Conservation (phyloP, 495 filamentous ascomycete species). For the Penicillium paradoxum region DNA sequence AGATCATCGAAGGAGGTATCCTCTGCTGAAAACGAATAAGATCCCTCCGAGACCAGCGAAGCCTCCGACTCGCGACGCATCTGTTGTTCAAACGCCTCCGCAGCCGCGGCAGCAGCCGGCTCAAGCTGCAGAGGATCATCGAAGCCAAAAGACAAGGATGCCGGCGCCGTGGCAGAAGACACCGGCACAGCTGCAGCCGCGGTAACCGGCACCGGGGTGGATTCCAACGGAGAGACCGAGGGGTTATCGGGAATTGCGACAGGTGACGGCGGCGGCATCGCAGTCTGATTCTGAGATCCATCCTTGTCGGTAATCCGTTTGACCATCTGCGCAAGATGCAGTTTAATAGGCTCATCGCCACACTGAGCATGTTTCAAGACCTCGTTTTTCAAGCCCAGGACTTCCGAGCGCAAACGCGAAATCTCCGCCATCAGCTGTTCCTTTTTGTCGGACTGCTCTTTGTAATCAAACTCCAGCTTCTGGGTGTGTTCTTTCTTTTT, state of each 20-base stretch:
- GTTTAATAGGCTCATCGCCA: slow-evolving; percentile 48
- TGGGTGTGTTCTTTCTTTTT: slow-evolving; percentile 78
- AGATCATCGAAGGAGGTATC: slow-evolving; percentile 30
- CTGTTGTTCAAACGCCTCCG: slow-evolving; percentile 25
- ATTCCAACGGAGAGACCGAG: slow-evolving; percentile 9
- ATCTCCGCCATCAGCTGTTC: slow-evolving; percentile 63
- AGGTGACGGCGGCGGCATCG: neutral
- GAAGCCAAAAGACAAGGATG: slow-evolving; percentile 33
- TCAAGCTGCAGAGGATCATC: slow-evolving; percentile 33
- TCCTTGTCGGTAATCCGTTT: slow-evolving; percentile 34
- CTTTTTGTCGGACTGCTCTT: slow-evolving; percentile 52
- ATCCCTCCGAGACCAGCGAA: slow-evolving; percentile 24
- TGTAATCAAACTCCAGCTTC: slow-evolving; percentile 47
- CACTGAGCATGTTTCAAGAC: slow-evolving; percentile 58
- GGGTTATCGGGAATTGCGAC: slow-evolving; percentile 5
- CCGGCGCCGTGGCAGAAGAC: slow-evolving; percentile 5
- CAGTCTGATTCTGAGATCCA: neutral
- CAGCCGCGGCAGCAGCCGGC: slow-evolving; percentile 12
- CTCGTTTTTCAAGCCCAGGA: slow-evolving; percentile 51
- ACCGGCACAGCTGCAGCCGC: neutral
- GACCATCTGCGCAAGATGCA: slow-evolving; percentile 45
- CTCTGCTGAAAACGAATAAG: slow-evolving; percentile 30
- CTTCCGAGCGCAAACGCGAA: slow-evolving; percentile 31
- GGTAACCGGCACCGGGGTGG: neutral
- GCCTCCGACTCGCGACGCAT: slow-evolving; percentile 30